phyloP scores from a whole-genome alignment of 768 basidiomycete species.

The Serpula lacrymans region DNA sequence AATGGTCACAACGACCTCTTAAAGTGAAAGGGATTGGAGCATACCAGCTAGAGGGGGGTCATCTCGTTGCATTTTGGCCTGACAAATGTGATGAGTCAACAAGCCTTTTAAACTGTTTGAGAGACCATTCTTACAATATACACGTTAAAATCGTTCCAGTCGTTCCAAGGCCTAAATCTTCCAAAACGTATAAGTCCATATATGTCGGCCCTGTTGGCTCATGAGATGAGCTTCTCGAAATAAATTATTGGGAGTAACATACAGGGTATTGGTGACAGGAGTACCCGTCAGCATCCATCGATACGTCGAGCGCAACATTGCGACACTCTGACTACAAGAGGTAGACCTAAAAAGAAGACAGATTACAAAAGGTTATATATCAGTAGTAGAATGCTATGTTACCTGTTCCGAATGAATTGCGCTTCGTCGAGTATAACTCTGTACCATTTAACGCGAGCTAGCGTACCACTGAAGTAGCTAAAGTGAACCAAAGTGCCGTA shows the following conservation, averaged over 20 bases:
- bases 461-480: constrained; percentile 43
- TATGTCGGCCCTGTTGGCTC: constrained; percentile 53
- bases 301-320: constrained; percentile 59
- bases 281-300: constrained; percentile 82
- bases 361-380: background rate
- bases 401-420: constrained; percentile 71
- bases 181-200: constrained; percentile 72
- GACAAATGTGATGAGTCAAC: constrained; percentile 1
- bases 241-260: constrained; percentile 9
- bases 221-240: background rate
- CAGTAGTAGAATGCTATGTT: background rate
- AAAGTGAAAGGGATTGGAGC: too few species aligned
- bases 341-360: constrained; percentile 45
- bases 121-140: constrained; percentile 41
- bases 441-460: constrained; percentile 62
- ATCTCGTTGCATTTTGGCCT: constrained; percentile 51
- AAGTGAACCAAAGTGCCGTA: constrained; percentile 1
- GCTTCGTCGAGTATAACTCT: constrained; percentile 78
- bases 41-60: constrained; percentile 62
- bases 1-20: background rate
- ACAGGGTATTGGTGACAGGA: constrained; percentile 71
- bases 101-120: background rate
- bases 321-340: constrained; percentile 54
- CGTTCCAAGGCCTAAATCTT: constrained; percentile 65
- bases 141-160: constrained; percentile 65